phyloP scores from a whole-genome alignment of 345 rosid species.

The Anacardium occidentale region DNA sequence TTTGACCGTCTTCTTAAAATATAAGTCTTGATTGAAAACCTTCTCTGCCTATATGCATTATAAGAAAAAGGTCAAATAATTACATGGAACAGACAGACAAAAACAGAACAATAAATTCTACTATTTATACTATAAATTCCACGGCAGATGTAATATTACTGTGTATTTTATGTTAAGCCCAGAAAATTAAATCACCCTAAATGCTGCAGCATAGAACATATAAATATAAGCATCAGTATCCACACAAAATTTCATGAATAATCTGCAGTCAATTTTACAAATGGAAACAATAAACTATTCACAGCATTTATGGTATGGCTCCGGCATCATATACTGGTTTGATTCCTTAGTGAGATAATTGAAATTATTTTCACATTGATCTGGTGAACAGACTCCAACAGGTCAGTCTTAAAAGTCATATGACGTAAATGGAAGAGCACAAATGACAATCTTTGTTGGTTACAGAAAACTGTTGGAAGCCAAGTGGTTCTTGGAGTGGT shows the following conservation, averaged over 20 bases:
- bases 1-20: constrained; percentile 90
- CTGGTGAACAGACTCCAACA: no score
- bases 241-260: neutral
- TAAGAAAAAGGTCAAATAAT: neutral
- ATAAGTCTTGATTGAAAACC: constrained; percentile 92
- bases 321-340: neutral
- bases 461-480: no score
- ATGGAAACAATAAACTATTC: neutral
- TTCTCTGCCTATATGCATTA: constrained; percentile 70
- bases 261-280: neutral
- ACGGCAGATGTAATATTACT: neutral
- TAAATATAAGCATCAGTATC: neutral
- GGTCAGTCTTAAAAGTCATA: no score
- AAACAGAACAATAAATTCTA: neutral
- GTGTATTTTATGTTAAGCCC: neutral
- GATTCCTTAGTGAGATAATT: neutral
- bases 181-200: constrained; percentile 6
- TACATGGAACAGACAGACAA: neutral
- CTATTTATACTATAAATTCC: neutral
- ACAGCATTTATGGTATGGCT: neutral
- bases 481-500: no score
- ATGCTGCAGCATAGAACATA: neutral
- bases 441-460: no score
- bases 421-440: no score
- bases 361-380: neutral